Percentiles rank a stretch among this genome's conserved stretches.
These are phyloP conservation scores for Schwanniomyces pseudopolymorphus DNA, from an alignment of 805 yeast species.

Conservation along the genomic window DNA sequence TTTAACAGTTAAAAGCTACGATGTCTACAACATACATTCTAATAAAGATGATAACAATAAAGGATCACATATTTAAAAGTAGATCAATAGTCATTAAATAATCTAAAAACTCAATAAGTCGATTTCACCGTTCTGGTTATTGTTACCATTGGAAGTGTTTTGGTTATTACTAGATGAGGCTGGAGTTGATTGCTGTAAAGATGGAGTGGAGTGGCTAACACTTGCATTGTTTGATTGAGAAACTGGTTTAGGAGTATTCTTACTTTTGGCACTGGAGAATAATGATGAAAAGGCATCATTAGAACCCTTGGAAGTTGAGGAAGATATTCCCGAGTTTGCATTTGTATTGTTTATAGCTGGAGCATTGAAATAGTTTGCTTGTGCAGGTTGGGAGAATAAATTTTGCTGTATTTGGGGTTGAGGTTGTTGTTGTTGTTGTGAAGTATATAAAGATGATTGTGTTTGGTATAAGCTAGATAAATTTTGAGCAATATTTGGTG, in stretches of 20 bases:
- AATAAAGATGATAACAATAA: not conserved
- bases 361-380: constrained; percentile 5
- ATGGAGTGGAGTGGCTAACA: constrained; percentile 1
- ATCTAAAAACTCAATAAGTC: constrained; percentile 49
- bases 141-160: constrained; percentile 10
- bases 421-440: constrained; percentile 13
- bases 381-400: constrained; percentile 7
- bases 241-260: constrained; percentile 18
- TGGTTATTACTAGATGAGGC: constrained; percentile 15
- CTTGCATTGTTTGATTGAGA: constrained; percentile 11
- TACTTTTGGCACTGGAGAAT: constrained; percentile 62
- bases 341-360: not conserved
- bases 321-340: constrained; percentile 15
- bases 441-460: constrained; percentile 15
- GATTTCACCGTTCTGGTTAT: constrained; percentile 34
- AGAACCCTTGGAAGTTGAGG: constrained; percentile 41
- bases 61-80: not conserved
- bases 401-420: constrained; percentile 5
- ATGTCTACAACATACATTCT: not conserved
- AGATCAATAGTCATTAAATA: not conserved
- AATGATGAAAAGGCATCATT: constrained; percentile 74
- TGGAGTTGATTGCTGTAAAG: not conserved
- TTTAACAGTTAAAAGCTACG: not conserved
- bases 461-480: constrained; percentile 19
- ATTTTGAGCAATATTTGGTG: constrained; percentile 11